Evolutionary conservation across 2,329 filamentous ascomycete species (phyloP).

Genomic region (Penicillium sp.): DNA sequence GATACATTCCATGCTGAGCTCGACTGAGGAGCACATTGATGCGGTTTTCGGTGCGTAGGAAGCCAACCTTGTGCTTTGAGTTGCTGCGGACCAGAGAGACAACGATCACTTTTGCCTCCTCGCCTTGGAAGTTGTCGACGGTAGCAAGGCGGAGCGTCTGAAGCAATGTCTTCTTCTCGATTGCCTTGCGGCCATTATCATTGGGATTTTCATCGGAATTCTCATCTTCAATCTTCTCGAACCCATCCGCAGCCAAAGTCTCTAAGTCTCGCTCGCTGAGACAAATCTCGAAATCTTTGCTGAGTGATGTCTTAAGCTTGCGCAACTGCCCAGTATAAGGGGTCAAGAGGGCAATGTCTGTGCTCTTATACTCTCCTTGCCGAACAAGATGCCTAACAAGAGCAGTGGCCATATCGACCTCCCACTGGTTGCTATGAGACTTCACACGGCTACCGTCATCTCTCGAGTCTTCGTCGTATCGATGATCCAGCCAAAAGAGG

Average conservation of each 20-base stretch:
- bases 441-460: slow-evolving; percentile 10
- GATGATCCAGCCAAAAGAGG: slow-evolving; percentile 5
- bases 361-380: slow-evolving; percentile 23
- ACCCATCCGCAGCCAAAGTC: not conserved
- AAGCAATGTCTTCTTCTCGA: not conserved
- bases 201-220: not conserved
- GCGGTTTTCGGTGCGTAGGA: slow-evolving; percentile 61
- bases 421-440: slow-evolving; percentile 19
- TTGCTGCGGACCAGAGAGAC: slow-evolving; percentile 69
- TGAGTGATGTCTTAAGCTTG: not conserved
- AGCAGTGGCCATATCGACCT: slow-evolving; percentile 21
- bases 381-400: slow-evolving; percentile 21
- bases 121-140: slow-evolving; percentile 71
- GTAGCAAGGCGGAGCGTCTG: slow-evolving; percentile 50
- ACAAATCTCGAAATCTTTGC: not conserved
- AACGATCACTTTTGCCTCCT: slow-evolving; percentile 67
- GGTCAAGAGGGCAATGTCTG: not conserved
- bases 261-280: not conserved
- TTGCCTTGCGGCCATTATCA: not conserved
- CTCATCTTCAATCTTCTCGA: not conserved
- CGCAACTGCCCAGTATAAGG: not conserved
- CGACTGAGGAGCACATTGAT: slow-evolving; percentile 63
- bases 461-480: slow-evolving; percentile 9
- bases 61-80: slow-evolving; percentile 54
- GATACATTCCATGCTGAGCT: slow-evolving; percentile 12